phyloP scores from a whole-genome alignment of 345 rosid genomes.

The Tarenaya hassleriana region DNA sequence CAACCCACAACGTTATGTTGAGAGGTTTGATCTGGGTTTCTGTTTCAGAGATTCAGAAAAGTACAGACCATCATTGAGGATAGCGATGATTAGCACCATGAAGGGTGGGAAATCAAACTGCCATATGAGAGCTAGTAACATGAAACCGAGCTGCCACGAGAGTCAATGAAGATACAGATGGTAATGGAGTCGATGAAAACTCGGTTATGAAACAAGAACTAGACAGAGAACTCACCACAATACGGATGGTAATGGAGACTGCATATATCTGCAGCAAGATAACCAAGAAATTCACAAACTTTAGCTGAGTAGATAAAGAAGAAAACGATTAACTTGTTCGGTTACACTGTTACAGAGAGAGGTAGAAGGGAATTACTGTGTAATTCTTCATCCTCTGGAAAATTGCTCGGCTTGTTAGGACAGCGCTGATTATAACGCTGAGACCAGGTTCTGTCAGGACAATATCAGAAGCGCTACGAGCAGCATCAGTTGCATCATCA shows the following conservation, averaged over 20 bases:
- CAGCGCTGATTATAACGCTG: slow-evolving; percentile 63
- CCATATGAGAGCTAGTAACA: slow-evolving; percentile 65
- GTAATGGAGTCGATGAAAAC: too few relatives aligned
- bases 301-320: neutral
- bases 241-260: slow-evolving; percentile 1
- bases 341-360: neutral
- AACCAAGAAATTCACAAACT: neutral
- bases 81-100: slow-evolving; percentile 61
- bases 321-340: neutral
- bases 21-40: neutral
- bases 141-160: slow-evolving; percentile 49
- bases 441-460: slow-evolving; percentile 65
- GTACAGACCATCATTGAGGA: slow-evolving; percentile 48
- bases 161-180: too few relatives aligned
- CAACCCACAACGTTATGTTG: neutral
- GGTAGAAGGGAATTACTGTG: slow-evolving; percentile 36
- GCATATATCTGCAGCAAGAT: slow-evolving; percentile 1
- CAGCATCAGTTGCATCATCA: slow-evolving; percentile 76
- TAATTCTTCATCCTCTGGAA: slow-evolving; percentile 72
- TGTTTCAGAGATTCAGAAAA: neutral
- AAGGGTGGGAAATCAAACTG: slow-evolving; percentile 61
- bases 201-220: too few relatives aligned
- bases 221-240: neutral
- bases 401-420: slow-evolving; percentile 54
- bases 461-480: slow-evolving; percentile 67